Evolutionary conservation across 345 rosid genomes (phyloP), one percentile per base, ranked within the genome.

Genomic region (Angophora floribunda): DNA sequence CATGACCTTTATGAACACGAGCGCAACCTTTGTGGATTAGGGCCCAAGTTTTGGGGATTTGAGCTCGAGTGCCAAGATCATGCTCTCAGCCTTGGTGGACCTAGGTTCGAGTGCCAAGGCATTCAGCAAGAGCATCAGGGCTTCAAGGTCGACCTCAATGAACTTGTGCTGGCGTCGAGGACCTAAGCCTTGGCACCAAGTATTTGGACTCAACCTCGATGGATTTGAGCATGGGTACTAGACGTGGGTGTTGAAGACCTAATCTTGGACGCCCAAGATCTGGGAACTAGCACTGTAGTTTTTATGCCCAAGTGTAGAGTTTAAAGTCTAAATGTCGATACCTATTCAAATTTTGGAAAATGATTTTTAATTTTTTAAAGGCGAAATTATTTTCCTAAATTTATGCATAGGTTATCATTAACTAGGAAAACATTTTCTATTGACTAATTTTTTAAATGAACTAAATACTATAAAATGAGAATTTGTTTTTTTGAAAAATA

Each of bases 261-360:
- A 2, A 5, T 21, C 61, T 55, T 55, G 61, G 28, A 55, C 28
- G 0, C 28, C 12, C 6, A 8, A 0, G 61, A 55, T 22, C 9
- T 0, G 11, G 0, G 28, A 22, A 55, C 61, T 55, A 22, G 1
- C 2, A 2, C 21, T 55, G 28, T 0, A 5, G 22, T 55, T 22
- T 55, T 55, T 55, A 12, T 21, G 28, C 28, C 61, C 28, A 55
- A 55, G 28, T 8, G 28, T 55, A 2, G 9, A 0, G 61, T 55
- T 55, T 55, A 1, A 55, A 0, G 9, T 55, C 26, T 26, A 55
- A 22, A 55, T 12, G 21, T 55, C 13, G 0, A 55, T 55, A 5
- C 24, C 61, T 55, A 55, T 11, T 55, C 24, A 55, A 21, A 55
- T 55, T 55, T 55, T 55, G 8, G 61, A 55, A 55, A 55, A 21